Conservation (phyloP, 1,284 basidiomycete species). For the Ustilago lituana region DNA sequence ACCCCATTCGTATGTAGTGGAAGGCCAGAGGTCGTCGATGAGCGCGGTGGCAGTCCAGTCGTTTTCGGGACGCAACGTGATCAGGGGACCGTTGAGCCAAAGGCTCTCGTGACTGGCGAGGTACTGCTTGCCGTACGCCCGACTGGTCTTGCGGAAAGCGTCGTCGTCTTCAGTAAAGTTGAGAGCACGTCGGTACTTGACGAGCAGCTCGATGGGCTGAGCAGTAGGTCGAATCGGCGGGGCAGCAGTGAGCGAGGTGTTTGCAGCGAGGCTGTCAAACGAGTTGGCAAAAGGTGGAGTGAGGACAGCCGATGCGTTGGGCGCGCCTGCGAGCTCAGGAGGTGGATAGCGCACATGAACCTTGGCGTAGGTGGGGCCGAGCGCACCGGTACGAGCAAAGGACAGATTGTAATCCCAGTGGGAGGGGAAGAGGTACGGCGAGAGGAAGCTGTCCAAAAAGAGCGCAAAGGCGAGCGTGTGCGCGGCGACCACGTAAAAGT, state of each 20-base stretch:
- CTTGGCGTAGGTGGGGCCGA: constrained; percentile 56
- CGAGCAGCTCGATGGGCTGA: constrained; percentile 52
- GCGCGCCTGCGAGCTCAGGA: constrained; percentile 45
- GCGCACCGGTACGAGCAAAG: constrained; percentile 61
- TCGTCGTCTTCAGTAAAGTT: constrained; percentile 23
- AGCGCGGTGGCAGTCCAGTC: constrained; percentile 77
- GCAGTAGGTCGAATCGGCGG: neutral
- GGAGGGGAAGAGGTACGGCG: constrained; percentile 65
- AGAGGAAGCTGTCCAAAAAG: constrained; percentile 61
- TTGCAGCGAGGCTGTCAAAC: constrained; percentile 51
- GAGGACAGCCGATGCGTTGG: constrained; percentile 14
- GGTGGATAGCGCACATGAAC: constrained; percentile 63
- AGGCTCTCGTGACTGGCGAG: constrained; percentile 46
- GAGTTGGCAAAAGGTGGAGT: constrained; percentile 14
- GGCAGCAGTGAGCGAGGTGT: constrained; percentile 25
- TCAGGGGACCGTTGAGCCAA: constrained; percentile 64
- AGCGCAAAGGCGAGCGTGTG: constrained; percentile 58
- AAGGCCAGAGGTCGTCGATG: constrained; percentile 76
- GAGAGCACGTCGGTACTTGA: constrained; percentile 39
- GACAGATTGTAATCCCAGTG: constrained; percentile 61
- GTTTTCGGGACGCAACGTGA: constrained; percentile 66
- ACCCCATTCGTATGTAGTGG: constrained; percentile 78
- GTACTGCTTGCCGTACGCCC: constrained; percentile 23
- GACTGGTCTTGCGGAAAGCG: constrained; percentile 15
- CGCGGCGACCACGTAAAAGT: constrained; percentile 44